Evolutionary conservation across 2,329 filamentous ascomycete species (phyloP), one percentile per base, ranked within the genome.

Genomic region (Huntiella savannae): DNA sequence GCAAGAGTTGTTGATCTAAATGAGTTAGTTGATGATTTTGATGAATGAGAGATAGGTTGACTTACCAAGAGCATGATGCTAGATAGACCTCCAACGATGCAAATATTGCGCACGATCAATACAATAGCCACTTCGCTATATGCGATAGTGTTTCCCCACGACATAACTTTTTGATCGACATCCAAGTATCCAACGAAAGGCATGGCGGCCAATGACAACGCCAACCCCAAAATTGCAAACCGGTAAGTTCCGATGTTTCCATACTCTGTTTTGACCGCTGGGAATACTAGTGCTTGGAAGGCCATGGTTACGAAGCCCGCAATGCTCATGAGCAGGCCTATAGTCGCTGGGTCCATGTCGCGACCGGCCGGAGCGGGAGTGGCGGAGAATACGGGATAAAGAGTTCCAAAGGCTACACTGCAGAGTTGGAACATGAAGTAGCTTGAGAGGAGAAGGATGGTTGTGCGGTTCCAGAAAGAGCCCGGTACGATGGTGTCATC

Each of bases 341-440:
- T 94, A 50, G 82, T 84, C 48, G 76, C 71, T 0, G 88, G 84
- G 0, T 71, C 71, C 3, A 96, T 67, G 1, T 70, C 68, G 36
- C 91, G 79, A 13, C 91, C 91, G 0, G 78, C 79, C 0, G 91
- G 91, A 0, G 77, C 68, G 1, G 71, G 61, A 0, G 81, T 77
- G 46, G 87, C 78, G 1, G 80, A 83, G 55, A 96, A 98, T 46
- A 96, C 88, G 1, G 91, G 91, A 55, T 92, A 98, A 0, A 98
- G 67, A 13, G 84, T 88, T 62, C 94, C 95, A 70, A 87, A 98
- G 3, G 85, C 86, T 53, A 95, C 85, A 60, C 96, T 96, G 50
- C 82, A 79, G 4, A 98, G 70, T 56, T 95, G 87, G 58, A 96
- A 98, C 43, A 96, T 79, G 38, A 95, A 73, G 57, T 94, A 96